These are phyloP conservation scores for Yarrowia deformans DNA, from an alignment of 805 yeast species.

Conservation along the genomic window DNA sequence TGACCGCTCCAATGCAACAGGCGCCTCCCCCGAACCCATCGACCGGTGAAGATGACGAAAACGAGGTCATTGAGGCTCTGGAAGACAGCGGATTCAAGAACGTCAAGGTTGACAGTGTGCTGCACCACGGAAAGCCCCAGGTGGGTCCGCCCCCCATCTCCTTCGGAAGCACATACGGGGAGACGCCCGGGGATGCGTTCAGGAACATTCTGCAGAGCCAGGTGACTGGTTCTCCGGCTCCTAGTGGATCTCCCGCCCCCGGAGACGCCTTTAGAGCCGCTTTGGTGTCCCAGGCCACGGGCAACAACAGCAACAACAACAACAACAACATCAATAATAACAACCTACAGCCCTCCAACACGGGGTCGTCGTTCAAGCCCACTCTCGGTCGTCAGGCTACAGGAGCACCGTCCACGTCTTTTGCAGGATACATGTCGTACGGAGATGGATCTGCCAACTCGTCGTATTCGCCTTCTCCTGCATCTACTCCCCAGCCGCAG, in stretches of 20 bases:
- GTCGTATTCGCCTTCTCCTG: conserved; percentile 43
- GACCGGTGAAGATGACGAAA: conserved; percentile 62
- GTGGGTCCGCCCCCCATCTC: conserved; percentile 56
- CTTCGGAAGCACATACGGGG: conserved; percentile 31
- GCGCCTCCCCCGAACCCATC: conserved; percentile 17
- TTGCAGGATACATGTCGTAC: conserved; percentile 29
- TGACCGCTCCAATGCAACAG: conserved; percentile 8
- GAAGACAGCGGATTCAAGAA: conserved; percentile 78
- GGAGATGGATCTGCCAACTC: conserved; percentile 36
- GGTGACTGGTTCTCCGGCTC: conserved; percentile 17
- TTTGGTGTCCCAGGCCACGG: conserved; percentile 21
- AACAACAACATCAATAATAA: not conserved
- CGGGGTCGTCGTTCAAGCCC: conserved; percentile 21
- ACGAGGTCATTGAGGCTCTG: conserved; percentile 74
- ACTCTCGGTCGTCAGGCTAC: conserved; percentile 7
- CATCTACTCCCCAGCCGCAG: conserved; percentile 43
- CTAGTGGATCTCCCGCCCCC: conserved; percentile 12
- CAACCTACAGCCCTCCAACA: conserved; percentile 17
- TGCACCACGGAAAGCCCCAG: conserved; percentile 63
- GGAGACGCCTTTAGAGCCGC: conserved; percentile 30
- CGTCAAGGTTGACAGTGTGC: conserved; percentile 79
- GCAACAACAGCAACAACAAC: not conserved
- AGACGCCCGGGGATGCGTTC: conserved; percentile 35
- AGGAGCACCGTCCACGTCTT: conserved; percentile 15
- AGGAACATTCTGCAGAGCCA: conserved; percentile 35